Conservation (phyloP, 2,329 filamentous ascomycete genomes). For the Penicillium sp. region DNA sequence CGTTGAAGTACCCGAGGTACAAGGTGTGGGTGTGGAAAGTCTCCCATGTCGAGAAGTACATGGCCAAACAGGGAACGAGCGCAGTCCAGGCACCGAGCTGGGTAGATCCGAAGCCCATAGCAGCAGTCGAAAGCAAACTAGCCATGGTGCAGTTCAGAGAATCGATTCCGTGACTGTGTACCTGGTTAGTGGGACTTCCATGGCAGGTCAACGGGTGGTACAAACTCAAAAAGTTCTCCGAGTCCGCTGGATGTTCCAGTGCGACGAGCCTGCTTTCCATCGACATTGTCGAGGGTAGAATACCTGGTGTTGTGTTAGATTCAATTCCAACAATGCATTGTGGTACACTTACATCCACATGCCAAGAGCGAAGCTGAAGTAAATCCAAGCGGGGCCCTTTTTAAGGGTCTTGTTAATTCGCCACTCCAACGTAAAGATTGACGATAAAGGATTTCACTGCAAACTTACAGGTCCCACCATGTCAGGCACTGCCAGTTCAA, state of each 20-base stretch:
- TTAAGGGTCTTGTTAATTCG: conserved; percentile 14
- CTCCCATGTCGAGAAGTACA: conserved; percentile 99
- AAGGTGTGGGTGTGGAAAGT: conserved; percentile 98
- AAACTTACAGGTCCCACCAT: conserved; percentile 77
- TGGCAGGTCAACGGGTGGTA: conserved; percentile 18
- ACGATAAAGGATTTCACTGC: neutral
- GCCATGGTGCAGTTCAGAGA: conserved; percentile 95
- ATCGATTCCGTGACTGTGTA: conserved; percentile 81
- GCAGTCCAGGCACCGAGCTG: conserved; percentile 88
- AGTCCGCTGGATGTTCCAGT: conserved; percentile 94
- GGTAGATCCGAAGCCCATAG: conserved; percentile 86
- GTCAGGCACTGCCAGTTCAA: conserved; percentile 84
- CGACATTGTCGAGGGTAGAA: conserved; percentile 98
- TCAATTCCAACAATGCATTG: neutral
- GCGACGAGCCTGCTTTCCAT: conserved; percentile 93
- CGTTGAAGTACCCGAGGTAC: conserved; percentile 95
- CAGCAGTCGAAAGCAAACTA: conserved; percentile 85
- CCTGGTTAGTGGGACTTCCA: conserved; percentile 25
- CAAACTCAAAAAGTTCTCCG: conserved; percentile 89
- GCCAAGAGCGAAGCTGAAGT: conserved; percentile 92
- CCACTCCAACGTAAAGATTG: neutral
- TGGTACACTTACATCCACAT: conserved; percentile 76
- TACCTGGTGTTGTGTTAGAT: conserved; percentile 50
- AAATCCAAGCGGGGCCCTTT: conserved; percentile 85
- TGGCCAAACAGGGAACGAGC: conserved; percentile 85